Evolutionary conservation across 2,329 filamentous ascomycete genomes (phyloP).

Genomic region (Uncinocarpus reesii): DNA sequence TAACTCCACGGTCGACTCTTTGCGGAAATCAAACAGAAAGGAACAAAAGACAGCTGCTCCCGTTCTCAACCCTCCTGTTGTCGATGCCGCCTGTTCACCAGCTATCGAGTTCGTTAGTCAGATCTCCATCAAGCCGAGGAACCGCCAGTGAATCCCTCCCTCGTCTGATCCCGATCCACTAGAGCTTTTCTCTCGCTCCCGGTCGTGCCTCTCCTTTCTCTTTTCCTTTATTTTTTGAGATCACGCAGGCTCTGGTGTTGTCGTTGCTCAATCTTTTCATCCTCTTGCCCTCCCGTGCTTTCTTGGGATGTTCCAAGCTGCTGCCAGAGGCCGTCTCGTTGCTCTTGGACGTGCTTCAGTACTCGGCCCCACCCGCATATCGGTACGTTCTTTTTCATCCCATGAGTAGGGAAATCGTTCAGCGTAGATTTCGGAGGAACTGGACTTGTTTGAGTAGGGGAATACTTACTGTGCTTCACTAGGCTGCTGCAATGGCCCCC

Average conservation of each 20-base stretch:
- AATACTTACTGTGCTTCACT: conserved; percentile 5
- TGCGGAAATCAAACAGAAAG: too few relatives aligned
- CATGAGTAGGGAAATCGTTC: too few relatives aligned
- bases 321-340: conserved; percentile 36
- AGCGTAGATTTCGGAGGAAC: too few relatives aligned
- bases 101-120: neutral
- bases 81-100: neutral
- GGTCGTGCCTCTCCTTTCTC: conserved; percentile 13
- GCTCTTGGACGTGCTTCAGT: conserved; percentile 32
- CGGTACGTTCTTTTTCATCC: conserved; percentile 21
- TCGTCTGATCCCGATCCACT: conserved; percentile 17
- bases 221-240: neutral
- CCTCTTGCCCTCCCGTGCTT: conserved; percentile 8
- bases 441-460: too few relatives aligned
- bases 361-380: conserved; percentile 25
- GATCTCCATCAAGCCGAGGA: conserved; percentile 6
- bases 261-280: neutral
- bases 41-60: too few relatives aligned
- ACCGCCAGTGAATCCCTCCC: conserved; percentile 3
- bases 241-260: neutral
- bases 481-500: conserved; percentile 34
- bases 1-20: too few relatives aligned
- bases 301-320: conserved; percentile 34
- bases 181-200: conserved; percentile 13
- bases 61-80: too few relatives aligned